phyloP scores from a whole-genome alignment of 192 early-diverging fungal genomes.

The Phycomyces blakesleeanus region DNA sequence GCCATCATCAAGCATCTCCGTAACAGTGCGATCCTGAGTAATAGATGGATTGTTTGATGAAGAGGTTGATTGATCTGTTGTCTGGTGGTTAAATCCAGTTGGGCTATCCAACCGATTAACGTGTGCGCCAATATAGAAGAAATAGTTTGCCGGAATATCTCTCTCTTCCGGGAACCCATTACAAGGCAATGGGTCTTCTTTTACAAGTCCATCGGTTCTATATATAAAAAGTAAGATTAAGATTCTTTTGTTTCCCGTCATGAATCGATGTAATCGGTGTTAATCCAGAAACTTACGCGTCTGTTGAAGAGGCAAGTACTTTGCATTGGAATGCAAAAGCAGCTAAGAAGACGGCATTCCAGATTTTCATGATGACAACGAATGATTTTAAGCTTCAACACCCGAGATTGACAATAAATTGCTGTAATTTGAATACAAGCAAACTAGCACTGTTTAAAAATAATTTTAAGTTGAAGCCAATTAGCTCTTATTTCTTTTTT shows the following conservation, averaged over 20 bases:
- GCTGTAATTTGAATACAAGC: no score
- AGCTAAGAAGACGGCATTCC: neutral
- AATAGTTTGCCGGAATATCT: slow-evolving; percentile 1
- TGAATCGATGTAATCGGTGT: no score
- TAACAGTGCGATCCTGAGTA: slow-evolving; percentile 7
- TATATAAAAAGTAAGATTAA: neutral
- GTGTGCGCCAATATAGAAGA: slow-evolving; percentile 6
- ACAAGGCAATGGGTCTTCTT: slow-evolving; percentile 6
- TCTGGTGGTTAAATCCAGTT: no score
- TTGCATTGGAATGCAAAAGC: neutral
- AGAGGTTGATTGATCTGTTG: neutral
- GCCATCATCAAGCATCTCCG: slow-evolving; percentile 8
- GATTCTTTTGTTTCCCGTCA: no score
- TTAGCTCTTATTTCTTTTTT: no score
- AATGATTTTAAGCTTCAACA: neutral
- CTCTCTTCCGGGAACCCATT: slow-evolving; percentile 13
- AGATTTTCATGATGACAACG: neutral
- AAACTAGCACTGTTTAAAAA: no score
- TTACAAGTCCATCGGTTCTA: neutral
- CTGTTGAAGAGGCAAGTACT: neutral
- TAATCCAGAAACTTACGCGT: neutral
- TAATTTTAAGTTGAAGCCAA: no score
- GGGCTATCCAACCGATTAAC: neutral
- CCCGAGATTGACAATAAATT: no score
- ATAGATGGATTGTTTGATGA: neutral